Base-by-base conservation (phyloP, 2,329 filamentous ascomycete species). In the Xenoacremonium recifei region DNA sequence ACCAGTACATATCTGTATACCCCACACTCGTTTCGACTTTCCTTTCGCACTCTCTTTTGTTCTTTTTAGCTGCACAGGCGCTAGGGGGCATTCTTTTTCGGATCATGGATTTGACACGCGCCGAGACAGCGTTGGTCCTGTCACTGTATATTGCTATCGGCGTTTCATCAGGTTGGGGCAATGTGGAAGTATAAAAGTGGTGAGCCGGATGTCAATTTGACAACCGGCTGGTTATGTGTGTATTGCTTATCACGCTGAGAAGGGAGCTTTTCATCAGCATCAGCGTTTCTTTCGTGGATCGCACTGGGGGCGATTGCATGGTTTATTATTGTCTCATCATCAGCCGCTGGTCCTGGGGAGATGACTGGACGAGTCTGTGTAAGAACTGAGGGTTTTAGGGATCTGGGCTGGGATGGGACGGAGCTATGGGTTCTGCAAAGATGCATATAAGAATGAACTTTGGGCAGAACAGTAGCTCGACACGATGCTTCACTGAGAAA, bases 81-180 rank as follows among this genome's bases (percentile, higher is more conserved):
- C 48, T 45, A 52, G 53, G 43, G 51, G 29, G 7, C 17, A 9
- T 15, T 31, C n/a, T n/a, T n/a, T n/a, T n/a, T n/a, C n/a, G n/a
- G 29, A 15, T 9, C n/a, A 10, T 31, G 23, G 29, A 31, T 41
- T 35, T 37, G 48, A 44, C 23, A 46, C 23, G 35, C 34, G 42
- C 44, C 44, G 34, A 37, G 41, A 20, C 40, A 21, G 27, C 42
- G 38, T 42, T 44, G 46, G 46, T 39, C 35, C 47, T 45, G 40
- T 48, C 47, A 40, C 44, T 49, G 38, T 58, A 41, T 44, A 39
- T n/a, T 45, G 34, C 50, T 32, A 15, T 16, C 27, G 53, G 55
- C 55, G 53, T 57, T 58, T 33, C 31, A 35, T 37, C 48, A 54
- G 42, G 39, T 41, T 31, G 42, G n/a, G n/a, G n/a, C n/a, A n/a